Base-by-base conservation (phyloP, 2,329 filamentous ascomycete species). In the Verticillium tricorpus region DNA sequence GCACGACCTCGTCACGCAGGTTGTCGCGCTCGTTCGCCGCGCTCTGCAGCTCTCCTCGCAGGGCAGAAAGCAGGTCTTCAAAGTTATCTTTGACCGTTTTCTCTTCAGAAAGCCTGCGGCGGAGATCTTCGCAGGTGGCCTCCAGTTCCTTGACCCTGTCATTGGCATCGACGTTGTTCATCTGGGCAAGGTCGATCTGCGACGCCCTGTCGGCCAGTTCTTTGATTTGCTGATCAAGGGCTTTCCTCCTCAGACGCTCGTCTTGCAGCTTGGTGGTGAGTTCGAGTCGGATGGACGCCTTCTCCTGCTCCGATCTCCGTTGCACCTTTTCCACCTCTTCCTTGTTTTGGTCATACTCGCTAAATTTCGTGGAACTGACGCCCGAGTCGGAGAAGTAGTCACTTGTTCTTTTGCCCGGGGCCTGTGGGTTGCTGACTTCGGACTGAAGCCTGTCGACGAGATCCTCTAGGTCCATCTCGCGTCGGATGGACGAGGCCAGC, bases 331-430 rank as follows among this genome's bases (percentile, higher is more conserved):
- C 92, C 37, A 97, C 80, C 73, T 97, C 92, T 69, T 89, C 86
- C 58, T 82, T 83, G 35, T 80, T 81, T 54, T 85, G 80, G 63
- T 89, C 86, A 63, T 80, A 80, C 56, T 91, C 89, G 64, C 89
- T 88, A 70, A 89, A 89, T 70, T 92, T 90, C 60, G 91, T 84
- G 1, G 92, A 94, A 74, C 92, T 94, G 62, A 92, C 89, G 35
- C 95, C 95, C 6, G 93, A 97, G 74, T 99, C 95, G 2, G 95
- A 99, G 74, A 95, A 99, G 78, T 99, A 98, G 77, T 99, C 95
- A 77, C 95, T 98, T 11, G 92, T 96, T 64, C 94, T 86, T 73
- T 90, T 89, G 65, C 85, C 88, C 32, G 83, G 69, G 67, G 80
- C 72, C 74, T 81, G 77, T 70, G 82, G 71, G 75, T 87, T 82